Conservation (phyloP, 1,139 yeast genomes). For the Zygosaccharomyces sapae region DNA sequence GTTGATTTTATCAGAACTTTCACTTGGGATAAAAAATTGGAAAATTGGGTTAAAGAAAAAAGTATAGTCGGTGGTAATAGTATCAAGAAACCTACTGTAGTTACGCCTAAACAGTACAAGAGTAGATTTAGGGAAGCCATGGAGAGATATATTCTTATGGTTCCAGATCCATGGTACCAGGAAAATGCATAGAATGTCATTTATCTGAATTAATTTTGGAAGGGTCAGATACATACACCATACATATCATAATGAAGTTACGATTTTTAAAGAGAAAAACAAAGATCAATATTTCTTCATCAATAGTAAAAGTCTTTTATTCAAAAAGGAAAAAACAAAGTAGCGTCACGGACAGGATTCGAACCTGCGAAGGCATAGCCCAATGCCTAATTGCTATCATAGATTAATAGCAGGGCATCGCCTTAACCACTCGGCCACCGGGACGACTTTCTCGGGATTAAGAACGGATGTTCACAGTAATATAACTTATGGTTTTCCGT, state of each 20-base stretch:
- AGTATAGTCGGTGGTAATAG: constrained; percentile 85
- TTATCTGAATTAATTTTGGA: constrained; percentile 1
- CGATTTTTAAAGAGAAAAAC: background rate
- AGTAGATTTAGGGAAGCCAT: constrained; percentile 93
- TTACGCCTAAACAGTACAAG: constrained; percentile 92
- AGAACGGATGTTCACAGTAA: no score
- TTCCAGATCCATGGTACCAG: constrained; percentile 80
- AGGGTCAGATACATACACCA: background rate
- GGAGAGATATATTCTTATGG: constrained; percentile 92
- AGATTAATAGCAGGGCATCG: constrained; percentile 74
- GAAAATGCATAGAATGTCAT: constrained; percentile 24
- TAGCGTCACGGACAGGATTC: constrained; percentile 59
- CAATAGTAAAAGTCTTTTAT: no score
- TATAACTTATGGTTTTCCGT: no score
- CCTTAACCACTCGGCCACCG: constrained; percentile 90
- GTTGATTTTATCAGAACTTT: constrained; percentile 93
- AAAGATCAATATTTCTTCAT: no score
- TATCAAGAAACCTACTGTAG: constrained; percentile 92
- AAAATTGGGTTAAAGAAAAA: constrained; percentile 96
- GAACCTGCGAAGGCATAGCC: constrained; percentile 62
- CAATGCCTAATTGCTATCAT: constrained; percentile 45
- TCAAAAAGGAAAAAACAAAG: no score
- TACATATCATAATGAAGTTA: background rate
- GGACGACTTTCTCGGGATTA: constrained; percentile 35
- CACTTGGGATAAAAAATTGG: constrained; percentile 98